Conservation (phyloP, 2,329 filamentous ascomycete species). For the Sclerotinia minor region DNA sequence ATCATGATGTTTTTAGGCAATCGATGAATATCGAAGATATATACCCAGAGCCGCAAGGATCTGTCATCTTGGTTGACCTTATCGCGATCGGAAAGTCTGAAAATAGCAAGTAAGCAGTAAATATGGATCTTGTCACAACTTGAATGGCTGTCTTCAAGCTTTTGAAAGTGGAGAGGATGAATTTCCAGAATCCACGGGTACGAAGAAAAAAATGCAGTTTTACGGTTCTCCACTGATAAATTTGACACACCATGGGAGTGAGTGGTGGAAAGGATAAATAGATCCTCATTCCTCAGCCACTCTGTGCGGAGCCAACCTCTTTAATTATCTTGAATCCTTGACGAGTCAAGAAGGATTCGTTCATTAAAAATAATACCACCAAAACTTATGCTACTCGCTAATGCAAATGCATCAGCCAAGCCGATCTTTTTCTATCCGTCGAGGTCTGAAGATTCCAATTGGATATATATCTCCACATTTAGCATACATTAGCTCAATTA, state of each 20-base stretch:
- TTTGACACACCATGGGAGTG: slow-evolving; percentile 8
- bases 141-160: slow-evolving; percentile 15
- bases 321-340: slow-evolving; percentile 8
- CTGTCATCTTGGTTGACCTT: background rate
- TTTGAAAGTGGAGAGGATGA: slow-evolving; percentile 11
- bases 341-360: background rate
- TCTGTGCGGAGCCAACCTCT: slow-evolving; percentile 18
- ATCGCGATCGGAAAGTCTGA: background rate
- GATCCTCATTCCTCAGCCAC: slow-evolving; percentile 10
- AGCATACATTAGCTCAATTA: background rate
- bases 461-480: slow-evolving; percentile 8
- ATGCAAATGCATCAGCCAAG: slow-evolving; percentile 23
- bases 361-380: background rate
- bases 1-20: background rate
- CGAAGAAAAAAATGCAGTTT: slow-evolving; percentile 4
- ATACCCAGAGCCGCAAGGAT: slow-evolving; percentile 8
- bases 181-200: background rate
- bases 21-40: background rate
- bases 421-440: slow-evolving; percentile 18
- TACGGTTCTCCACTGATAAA: background rate
- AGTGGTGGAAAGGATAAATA: background rate
- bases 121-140: background rate
- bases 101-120: slow-evolving; percentile 7
- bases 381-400: slow-evolving; percentile 19
- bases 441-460: slow-evolving; percentile 10